A percentile compares a stretch with the other conserved stretches of the same genome.
These are phyloP conservation scores for Tilletia caries DNA, from an alignment of 1,284 basidiomycete genomes.

Conservation along the genomic window DNA sequence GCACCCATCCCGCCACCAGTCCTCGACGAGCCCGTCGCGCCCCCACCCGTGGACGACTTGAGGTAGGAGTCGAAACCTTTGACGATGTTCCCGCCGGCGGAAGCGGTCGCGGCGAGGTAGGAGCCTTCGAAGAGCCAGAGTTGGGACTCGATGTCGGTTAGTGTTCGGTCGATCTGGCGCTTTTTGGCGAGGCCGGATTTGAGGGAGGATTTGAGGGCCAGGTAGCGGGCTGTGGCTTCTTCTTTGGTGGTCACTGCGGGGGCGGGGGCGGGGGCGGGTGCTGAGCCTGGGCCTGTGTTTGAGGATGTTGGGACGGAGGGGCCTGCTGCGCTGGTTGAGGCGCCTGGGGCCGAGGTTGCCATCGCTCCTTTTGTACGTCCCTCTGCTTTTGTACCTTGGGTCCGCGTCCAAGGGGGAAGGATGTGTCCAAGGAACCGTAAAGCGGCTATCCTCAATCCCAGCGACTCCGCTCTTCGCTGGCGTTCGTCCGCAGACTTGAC, in stretches of 20 bases:
- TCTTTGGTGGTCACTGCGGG: constrained; percentile 21
- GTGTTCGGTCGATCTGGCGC: constrained; percentile 39
- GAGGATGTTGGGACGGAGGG: neutral
- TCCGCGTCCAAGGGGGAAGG: too few relatives aligned
- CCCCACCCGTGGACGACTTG: constrained; percentile 26
- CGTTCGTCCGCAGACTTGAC: too few relatives aligned
- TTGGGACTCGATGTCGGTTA: constrained; percentile 50
- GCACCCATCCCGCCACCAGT: neutral
- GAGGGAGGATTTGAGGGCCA: constrained; percentile 31
- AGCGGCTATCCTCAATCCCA: too few relatives aligned
- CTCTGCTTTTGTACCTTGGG: too few relatives aligned
- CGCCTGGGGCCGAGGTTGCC: neutral
- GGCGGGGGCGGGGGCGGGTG: neutral
- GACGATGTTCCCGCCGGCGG: constrained; percentile 52
- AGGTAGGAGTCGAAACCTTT: constrained; percentile 51
- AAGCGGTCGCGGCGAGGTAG: constrained; percentile 43
- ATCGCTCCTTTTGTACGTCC: neutral
- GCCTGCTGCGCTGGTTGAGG: neutral
- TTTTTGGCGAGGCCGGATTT: constrained; percentile 40
- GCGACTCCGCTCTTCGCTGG: too few relatives aligned
- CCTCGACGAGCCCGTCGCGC: constrained; percentile 4
- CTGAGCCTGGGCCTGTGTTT: too few relatives aligned
- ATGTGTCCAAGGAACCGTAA: too few relatives aligned
- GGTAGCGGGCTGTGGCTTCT: constrained; percentile 46
- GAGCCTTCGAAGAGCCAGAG: constrained; percentile 52